Evolutionary conservation across 768 basidiomycete species (phyloP).

Genomic region (Tulasnella sp.): DNA sequence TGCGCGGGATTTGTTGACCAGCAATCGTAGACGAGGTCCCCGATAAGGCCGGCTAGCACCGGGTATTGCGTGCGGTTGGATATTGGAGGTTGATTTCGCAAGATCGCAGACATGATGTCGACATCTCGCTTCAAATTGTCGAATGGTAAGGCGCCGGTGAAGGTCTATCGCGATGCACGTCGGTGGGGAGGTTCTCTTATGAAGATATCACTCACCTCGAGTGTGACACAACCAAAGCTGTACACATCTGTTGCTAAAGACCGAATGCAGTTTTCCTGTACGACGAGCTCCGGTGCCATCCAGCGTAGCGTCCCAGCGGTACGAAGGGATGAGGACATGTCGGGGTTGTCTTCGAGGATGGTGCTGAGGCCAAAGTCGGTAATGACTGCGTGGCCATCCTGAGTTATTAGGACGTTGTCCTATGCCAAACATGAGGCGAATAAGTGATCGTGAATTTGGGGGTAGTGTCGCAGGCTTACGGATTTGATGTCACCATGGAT

Average conservation of each 20-base stretch:
- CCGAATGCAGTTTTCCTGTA: background rate
- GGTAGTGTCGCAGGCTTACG: background rate
- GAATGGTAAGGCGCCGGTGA: too few relatives aligned
- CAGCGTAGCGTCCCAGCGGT: background rate
- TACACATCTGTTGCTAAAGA: background rate
- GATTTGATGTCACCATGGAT: background rate
- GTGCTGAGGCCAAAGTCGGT: slow-evolving; percentile 3
- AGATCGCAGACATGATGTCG: too few relatives aligned
- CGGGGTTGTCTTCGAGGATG: background rate
- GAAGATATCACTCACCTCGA: background rate
- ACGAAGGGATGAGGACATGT: background rate
- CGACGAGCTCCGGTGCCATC: background rate
- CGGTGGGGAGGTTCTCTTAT: too few relatives aligned
- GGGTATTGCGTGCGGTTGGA: too few relatives aligned
- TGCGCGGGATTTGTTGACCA: too few relatives aligned
- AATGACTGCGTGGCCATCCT: background rate
- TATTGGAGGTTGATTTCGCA: too few relatives aligned
- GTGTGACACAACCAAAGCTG: background rate
- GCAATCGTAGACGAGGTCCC: too few relatives aligned
- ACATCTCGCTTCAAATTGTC: too few relatives aligned
- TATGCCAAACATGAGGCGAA: background rate
- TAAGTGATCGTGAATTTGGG: background rate
- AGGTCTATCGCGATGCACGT: too few relatives aligned
- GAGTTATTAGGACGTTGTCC: background rate
- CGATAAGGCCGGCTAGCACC: too few relatives aligned